A percentile compares a stretch with the other conserved stretches of the same genome.
Conservation (phyloP, 768 basidiomycete species). For the Suillus americanus region DNA sequence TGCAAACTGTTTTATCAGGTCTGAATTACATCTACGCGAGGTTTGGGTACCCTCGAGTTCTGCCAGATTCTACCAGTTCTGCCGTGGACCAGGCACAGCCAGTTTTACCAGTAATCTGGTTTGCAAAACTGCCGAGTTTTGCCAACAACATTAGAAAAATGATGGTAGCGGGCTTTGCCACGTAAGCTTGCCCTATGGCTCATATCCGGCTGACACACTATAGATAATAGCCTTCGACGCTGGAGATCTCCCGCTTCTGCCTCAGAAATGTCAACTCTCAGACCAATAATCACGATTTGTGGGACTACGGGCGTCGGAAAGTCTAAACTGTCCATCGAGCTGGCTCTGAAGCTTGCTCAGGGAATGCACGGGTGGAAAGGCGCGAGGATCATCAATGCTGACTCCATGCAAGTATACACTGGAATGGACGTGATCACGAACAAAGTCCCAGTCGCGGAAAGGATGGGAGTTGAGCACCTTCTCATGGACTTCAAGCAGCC, state of each 20-base stretch:
- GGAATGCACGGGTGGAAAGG: slow-evolving; percentile 45
- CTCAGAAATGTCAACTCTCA: slow-evolving; percentile 34
- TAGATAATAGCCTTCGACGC: background rate
- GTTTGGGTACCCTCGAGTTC: background rate
- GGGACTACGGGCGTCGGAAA: slow-evolving; percentile 98
- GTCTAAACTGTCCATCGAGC: slow-evolving; percentile 85
- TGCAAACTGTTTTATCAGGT: background rate
- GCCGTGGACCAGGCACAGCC: background rate
- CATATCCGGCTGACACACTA: background rate
- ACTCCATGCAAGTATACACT: slow-evolving; percentile 95
- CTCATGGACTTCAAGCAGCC: slow-evolving; percentile 88
- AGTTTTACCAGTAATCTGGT: background rate
- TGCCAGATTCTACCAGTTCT: background rate
- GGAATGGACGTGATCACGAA: slow-evolving; percentile 95
- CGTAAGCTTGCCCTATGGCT: background rate
- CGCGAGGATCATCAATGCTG: slow-evolving; percentile 88
- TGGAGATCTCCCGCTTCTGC: background rate
- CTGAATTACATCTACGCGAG: background rate
- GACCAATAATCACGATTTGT: slow-evolving; percentile 80
- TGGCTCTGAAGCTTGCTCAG: slow-evolving; percentile 63
- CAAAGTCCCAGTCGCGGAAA: slow-evolving; percentile 79
- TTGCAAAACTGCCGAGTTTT: too few relatives aligned
- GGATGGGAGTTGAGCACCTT: slow-evolving; percentile 80
- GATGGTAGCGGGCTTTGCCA: background rate
- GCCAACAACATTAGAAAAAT: background rate